Evolutionary conservation across 2,329 filamentous ascomycete genomes (phyloP).

Genomic region (Lithohypha guttulata): DNA sequence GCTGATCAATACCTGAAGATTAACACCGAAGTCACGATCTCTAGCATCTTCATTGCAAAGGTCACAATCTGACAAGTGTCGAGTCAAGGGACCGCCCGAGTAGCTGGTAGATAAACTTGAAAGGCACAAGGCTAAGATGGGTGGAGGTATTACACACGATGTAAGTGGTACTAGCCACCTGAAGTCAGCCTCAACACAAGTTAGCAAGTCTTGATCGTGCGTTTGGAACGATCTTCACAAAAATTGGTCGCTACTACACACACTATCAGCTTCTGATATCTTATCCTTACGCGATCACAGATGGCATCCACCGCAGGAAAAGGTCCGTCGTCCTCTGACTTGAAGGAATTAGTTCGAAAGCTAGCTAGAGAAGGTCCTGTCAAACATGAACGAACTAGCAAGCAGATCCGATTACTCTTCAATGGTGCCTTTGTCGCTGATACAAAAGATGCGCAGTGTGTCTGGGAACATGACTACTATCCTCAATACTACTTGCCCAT

Average conservation of each 20-base stretch:
- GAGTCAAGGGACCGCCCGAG: no score
- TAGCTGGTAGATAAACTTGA: no score
- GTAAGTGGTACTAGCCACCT: no score
- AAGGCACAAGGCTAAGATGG: no score
- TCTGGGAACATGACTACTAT: slow-evolving; percentile 41
- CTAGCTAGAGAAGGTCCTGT: slow-evolving; percentile 6
- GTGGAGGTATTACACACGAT: no score
- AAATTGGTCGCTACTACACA: background rate
- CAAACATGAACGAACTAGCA: slow-evolving; percentile 3
- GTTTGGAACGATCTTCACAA: background rate
- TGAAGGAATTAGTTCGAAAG: slow-evolving; percentile 2
- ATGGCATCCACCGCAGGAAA: background rate
- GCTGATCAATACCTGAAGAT: no score
- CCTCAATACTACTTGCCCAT: slow-evolving; percentile 39
- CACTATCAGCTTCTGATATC: background rate
- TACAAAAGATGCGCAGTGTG: slow-evolving; percentile 28
- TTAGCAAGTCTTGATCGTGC: no score
- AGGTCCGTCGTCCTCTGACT: background rate
- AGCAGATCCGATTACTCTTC: slow-evolving; percentile 7
- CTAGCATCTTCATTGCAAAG: no score
- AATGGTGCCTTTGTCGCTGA: slow-evolving; percentile 22
- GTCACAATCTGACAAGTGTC: no score
- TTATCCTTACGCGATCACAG: background rate
- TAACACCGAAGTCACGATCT: no score
- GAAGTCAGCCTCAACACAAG: no score